These are phyloP conservation scores for Coniochaeta sp. DNA, from an alignment of 2,329 filamentous ascomycete genomes.

Conservation along the genomic window DNA sequence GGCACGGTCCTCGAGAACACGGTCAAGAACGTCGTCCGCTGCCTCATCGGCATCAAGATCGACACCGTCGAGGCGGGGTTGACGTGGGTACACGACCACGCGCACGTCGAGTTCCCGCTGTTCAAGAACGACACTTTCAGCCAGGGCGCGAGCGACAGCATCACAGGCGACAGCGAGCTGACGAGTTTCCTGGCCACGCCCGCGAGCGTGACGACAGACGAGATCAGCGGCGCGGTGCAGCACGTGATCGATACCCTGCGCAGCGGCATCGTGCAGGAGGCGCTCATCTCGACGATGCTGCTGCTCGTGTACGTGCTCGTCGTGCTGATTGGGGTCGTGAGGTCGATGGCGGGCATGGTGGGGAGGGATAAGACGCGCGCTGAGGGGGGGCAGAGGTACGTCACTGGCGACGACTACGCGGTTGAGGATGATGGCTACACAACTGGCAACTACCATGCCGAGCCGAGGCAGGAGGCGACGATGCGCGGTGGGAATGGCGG, in stretches of 20 bases:
- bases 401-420: too few relatives aligned
- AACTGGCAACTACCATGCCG: slow-evolving; percentile 20
- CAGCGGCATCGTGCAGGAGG: slow-evolving; percentile 65
- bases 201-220: slow-evolving; percentile 66
- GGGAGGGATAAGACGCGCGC: slow-evolving; percentile 51
- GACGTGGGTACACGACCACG: slow-evolving; percentile 89
- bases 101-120: slow-evolving; percentile 72
- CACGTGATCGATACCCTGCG: slow-evolving; percentile 62
- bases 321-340: slow-evolving; percentile 64
- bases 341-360: slow-evolving; percentile 56
- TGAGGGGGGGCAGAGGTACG: slow-evolving; percentile 45
- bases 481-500: slow-evolving; percentile 10
- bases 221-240: slow-evolving; percentile 69
- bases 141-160: slow-evolving; percentile 59
- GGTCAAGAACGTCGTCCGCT: slow-evolving; percentile 73
- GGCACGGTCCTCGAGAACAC: slow-evolving; percentile 73
- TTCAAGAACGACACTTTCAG: slow-evolving; percentile 80
- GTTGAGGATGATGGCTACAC: slow-evolving; percentile 17
- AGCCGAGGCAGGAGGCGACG: slow-evolving; percentile 17
- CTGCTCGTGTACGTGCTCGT: slow-evolving; percentile 73
- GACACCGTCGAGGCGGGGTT: slow-evolving; percentile 77
- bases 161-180: slow-evolving; percentile 51
- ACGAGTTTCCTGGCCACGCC: slow-evolving; percentile 73
- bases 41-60: slow-evolving; percentile 83
- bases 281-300: slow-evolving; percentile 69